Evolutionary conservation across 768 basidiomycete genomes (phyloP).

Genomic region (Termitomyces sp.): DNA sequence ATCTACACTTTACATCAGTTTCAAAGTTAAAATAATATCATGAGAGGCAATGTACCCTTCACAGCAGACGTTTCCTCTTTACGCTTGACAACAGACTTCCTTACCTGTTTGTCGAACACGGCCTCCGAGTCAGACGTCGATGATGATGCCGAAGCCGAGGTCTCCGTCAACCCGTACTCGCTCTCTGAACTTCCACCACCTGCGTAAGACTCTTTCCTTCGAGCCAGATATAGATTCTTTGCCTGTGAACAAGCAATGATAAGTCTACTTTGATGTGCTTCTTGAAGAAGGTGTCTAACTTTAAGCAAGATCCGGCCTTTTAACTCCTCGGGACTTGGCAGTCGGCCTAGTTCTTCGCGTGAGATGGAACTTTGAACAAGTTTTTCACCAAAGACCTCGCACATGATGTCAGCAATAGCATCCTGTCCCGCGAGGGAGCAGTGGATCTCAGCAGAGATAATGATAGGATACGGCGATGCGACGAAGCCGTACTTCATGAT

Average conservation of each 20-base stretch:
- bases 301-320: slow-evolving; percentile 81
- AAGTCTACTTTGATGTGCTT: not conserved
- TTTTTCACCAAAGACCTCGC: slow-evolving; percentile 38
- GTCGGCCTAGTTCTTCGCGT: slow-evolving; percentile 36
- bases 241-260: slow-evolving; percentile 34
- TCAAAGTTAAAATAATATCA: not conserved
- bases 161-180: slow-evolving; percentile 17
- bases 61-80: slow-evolving; percentile 19
- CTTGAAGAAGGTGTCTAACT: slow-evolving; percentile 28
- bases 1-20: slow-evolving; percentile 14
- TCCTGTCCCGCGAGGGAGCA: slow-evolving; percentile 60
- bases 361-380: slow-evolving; percentile 22
- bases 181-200: slow-evolving; percentile 13
- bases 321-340: slow-evolving; percentile 89
- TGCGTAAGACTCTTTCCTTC: slow-evolving; percentile 12
- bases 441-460: slow-evolving; percentile 97
- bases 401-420: slow-evolving; percentile 41
- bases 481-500: slow-evolving; percentile 93
- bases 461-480: slow-evolving; percentile 89
- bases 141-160: slow-evolving; percentile 16
- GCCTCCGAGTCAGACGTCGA: slow-evolving; percentile 35
- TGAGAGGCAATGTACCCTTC: slow-evolving; percentile 22
- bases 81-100: slow-evolving; percentile 12
- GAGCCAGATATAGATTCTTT: slow-evolving; percentile 62
- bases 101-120: slow-evolving; percentile 15